Evolutionary conservation across 148 eudicot genomes (phyloP).

Genomic region (Simmondsia chinensis): DNA sequence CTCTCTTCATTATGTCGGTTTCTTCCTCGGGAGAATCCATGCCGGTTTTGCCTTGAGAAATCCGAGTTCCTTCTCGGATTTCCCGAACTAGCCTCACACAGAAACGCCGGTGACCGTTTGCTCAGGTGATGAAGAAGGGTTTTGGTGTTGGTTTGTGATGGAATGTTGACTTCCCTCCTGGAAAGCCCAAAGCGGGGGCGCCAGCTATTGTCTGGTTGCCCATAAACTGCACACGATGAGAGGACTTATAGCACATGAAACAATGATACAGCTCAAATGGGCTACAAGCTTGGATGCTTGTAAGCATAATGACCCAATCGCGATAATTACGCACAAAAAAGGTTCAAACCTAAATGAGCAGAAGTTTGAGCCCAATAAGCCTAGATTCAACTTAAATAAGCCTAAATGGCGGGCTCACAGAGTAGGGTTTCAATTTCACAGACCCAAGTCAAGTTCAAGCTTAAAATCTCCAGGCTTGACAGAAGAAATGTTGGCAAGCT

Average conservation of each 20-base stretch:
- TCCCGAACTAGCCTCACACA: conserved; percentile 56
- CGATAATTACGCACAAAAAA: too few species aligned
- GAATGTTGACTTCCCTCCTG: conserved; percentile 30
- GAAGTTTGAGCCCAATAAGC: too few species aligned
- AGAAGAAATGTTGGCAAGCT: too few species aligned
- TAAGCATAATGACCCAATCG: too few species aligned
- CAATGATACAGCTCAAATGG: background rate
- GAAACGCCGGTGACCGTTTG: conserved; percentile 18
- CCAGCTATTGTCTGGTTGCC: conserved; percentile 46
- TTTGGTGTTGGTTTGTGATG: conserved; percentile 24
- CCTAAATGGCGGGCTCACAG: too few species aligned
- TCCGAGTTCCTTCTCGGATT: conserved; percentile 67
- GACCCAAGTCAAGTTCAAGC: too few species aligned
- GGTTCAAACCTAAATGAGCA: too few species aligned
- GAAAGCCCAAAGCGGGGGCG: conserved; percentile 53
- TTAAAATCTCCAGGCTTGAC: too few species aligned
- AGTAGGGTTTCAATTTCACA: too few species aligned
- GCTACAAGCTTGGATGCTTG: background rate
- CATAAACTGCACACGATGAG: conserved; percentile 38
- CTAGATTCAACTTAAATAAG: too few species aligned
- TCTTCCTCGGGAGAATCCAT: conserved; percentile 48
- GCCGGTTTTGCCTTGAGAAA: conserved; percentile 57
- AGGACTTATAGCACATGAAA: background rate
- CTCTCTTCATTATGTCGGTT: conserved; percentile 62
- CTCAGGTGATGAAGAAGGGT: conserved; percentile 19